Base-by-base conservation (phyloP, 2,329 filamentous ascomycete species). In the Penicillium hordei region DNA sequence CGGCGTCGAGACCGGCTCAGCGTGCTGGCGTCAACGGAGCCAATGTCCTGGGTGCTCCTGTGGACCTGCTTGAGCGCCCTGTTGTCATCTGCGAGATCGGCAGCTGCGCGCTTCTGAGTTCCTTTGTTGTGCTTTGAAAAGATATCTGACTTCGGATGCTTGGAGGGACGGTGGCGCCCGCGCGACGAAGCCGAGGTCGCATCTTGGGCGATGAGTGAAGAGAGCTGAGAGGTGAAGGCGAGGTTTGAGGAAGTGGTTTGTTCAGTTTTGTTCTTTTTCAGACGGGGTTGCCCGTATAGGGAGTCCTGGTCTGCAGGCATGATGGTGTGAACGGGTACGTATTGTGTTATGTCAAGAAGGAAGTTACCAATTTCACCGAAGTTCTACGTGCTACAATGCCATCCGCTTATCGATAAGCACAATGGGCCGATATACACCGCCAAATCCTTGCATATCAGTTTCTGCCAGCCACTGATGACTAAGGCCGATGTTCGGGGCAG, bases 221-320 rank as follows among this genome's bases (percentile, higher is more conserved):
- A 89, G 61, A 97, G 85, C 64, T 94, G 90, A 12, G 91, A 90
- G n/a, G 89, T 87, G 78, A 99, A 97, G 71, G 91, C 87, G 54
- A 96, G 85, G 44, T 86, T 88, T 50, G 85, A 88, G 19, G 85
- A 88, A 19, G 92, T 85, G 19, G 86, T 67, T 78, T 53, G 38
- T 60, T 75, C 51, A 71, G 72, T 59, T 74, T 72, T 40, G 86
- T 87, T 74, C 92, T 93, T 12, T 27, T 36, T 57, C 3, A 84
- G 79, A 38, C 86, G 85, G 54, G 85, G 84, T 52, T 88, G 83
- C 69, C 91, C 91, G 75, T 97, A 97, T 15, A 97, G 84, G 15
- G 68, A 82, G 64, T 45, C 49, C 21, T 65, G 51, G 3, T 65
- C 61, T 7, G 60, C 55, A 36, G 58, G 39, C 64, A 66, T 66